These are phyloP conservation scores for Tricholomella constricta DNA, from an alignment of 768 basidiomycete species.

Conservation along the genomic window DNA sequence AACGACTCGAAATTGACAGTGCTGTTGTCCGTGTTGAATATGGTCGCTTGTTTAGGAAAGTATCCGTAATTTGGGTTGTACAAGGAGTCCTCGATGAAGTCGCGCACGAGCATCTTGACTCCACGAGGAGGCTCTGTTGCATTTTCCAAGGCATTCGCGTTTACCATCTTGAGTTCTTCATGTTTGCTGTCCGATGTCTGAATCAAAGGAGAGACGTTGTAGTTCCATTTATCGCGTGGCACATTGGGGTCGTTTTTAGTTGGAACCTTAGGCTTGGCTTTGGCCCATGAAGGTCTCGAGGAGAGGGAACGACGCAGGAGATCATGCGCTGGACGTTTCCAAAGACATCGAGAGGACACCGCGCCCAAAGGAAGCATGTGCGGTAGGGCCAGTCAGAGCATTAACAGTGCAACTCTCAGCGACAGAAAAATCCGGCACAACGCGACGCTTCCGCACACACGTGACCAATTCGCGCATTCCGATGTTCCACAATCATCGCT, in stretches of 20 bases:
- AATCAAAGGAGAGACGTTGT: constrained; percentile 65
- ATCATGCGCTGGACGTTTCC: constrained; percentile 23
- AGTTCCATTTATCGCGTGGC: constrained; percentile 72
- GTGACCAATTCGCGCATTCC: constrained; percentile 4
- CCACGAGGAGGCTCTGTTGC: constrained; percentile 63
- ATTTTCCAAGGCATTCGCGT: constrained; percentile 68
- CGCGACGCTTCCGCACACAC: constrained; percentile 3
- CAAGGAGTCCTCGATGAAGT: constrained; percentile 94
- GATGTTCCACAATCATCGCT: not conserved
- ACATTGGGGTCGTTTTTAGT: constrained; percentile 22
- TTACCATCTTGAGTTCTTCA: constrained; percentile 54
- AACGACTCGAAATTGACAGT: constrained; percentile 71
- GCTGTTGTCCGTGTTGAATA: constrained; percentile 68
- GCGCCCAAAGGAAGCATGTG: constrained; percentile 39
- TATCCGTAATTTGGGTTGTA: constrained; percentile 99
- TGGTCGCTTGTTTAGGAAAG: constrained; percentile 90
- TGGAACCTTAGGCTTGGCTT: constrained; percentile 13
- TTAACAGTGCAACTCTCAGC: constrained; percentile 6
- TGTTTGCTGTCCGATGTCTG: constrained; percentile 46
- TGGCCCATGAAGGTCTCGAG: constrained; percentile 14
- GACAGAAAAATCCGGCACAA: not conserved
- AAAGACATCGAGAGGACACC: constrained; percentile 33
- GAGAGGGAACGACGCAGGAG: constrained; percentile 24
- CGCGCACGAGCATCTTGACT: constrained; percentile 93
- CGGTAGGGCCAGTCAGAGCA: constrained; percentile 24